Conservation (phyloP, 2,329 filamentous ascomycete species). For the Cercospora sojina region DNA sequence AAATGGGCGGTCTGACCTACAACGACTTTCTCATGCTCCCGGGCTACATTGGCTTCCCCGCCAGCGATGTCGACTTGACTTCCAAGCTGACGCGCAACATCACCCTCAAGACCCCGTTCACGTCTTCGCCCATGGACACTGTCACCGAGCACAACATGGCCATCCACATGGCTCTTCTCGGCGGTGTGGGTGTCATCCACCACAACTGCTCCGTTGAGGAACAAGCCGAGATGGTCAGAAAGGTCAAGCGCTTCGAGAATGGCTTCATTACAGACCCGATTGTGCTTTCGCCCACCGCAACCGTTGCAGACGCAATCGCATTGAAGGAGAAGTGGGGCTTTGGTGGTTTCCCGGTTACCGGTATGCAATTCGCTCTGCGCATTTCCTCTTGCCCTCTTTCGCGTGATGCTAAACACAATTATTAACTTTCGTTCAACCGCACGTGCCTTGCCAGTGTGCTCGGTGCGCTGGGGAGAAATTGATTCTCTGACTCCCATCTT, state of each 20-base stretch:
- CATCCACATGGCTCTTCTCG: constrained; percentile 90
- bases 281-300: constrained; percentile 82
- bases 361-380: constrained; percentile 58
- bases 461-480: constrained; percentile 38
- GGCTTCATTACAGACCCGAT: constrained; percentile 97
- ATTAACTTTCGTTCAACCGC: constrained; percentile 99
- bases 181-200: constrained; percentile 91
- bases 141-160: constrained; percentile 99
- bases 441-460: constrained; percentile 58
- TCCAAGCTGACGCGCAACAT: constrained; percentile 94
- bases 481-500: constrained; percentile 31
- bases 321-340: constrained; percentile 99
- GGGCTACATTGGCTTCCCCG: constrained; percentile 97
- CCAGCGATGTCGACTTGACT: constrained; percentile 82
- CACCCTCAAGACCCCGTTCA: constrained; percentile 90
- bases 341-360: constrained; percentile 96
- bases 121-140: constrained; percentile 99
- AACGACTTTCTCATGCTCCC: constrained; percentile 97
- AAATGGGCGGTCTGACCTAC: constrained; percentile 91
- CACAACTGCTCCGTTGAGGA: constrained; percentile 98
- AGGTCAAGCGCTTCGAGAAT: constrained; percentile 99
- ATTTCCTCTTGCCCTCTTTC: constrained; percentile 34
- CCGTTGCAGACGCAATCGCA: constrained; percentile 84
- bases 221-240: constrained; percentile 97
- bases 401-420: constrained; percentile 72